Evolutionary conservation across 257 asterid species (phyloP).

Genomic region (Solanum chmielewskii): DNA sequence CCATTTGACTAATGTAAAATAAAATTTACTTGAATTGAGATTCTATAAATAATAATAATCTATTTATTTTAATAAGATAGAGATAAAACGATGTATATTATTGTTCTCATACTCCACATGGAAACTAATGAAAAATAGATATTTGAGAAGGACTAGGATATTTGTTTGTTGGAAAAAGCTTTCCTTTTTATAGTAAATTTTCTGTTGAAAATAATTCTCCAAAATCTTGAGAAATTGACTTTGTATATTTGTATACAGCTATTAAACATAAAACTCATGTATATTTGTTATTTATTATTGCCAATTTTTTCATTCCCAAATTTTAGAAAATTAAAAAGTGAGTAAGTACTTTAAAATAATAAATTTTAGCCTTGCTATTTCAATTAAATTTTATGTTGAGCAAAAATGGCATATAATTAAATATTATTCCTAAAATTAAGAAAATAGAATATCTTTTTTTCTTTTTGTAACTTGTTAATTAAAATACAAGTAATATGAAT

Average conservation of each 20-base stretch:
- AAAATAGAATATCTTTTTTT: neutral
- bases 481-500: neutral
- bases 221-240: neutral
- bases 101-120: neutral
- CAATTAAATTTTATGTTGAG: neutral
- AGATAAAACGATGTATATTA: neutral
- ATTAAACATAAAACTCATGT: neutral
- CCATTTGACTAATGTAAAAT: neutral
- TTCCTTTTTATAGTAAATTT: neutral
- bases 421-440: neutral
- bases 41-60: fast-evolving
- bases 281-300: neutral
- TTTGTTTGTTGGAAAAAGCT: neutral
- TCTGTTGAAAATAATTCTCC: neutral
- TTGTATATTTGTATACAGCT: neutral
- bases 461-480: neutral
- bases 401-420: neutral
- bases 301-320: neutral
- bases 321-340: neutral
- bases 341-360: neutral
- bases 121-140: neutral
- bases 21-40: neutral
- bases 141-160: neutral
- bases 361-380: neutral
- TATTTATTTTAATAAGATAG: neutral